phyloP scores from a whole-genome alignment of 2,329 filamentous ascomycete species.

The Exophiala bonariae region DNA sequence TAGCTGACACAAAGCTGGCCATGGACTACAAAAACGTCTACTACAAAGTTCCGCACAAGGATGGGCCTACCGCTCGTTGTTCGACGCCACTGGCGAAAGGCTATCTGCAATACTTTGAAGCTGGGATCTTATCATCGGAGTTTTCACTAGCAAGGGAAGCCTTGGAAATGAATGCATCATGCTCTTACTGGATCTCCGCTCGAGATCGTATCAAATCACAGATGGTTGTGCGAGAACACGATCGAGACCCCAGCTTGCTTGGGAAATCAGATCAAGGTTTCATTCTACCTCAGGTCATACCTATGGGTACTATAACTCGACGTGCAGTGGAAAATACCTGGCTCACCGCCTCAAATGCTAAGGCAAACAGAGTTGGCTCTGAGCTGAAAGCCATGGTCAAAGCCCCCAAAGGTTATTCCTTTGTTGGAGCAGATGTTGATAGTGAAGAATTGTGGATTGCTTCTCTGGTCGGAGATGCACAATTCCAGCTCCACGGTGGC shows the following conservation, averaged over 20 bases:
- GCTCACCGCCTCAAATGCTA: constrained; percentile 96
- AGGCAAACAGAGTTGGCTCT: constrained; percentile 91
- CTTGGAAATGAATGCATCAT: constrained; percentile 96
- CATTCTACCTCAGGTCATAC: constrained; percentile 92
- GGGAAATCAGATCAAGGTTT: constrained; percentile 61
- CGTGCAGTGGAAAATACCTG: constrained; percentile 96
- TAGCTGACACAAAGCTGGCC: constrained; percentile 60
- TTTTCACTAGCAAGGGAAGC: constrained; percentile 91
- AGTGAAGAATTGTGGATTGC: constrained; percentile 98
- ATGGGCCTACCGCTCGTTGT: constrained; percentile 83
- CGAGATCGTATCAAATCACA: constrained; percentile 92
- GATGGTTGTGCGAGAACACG: constrained; percentile 83
- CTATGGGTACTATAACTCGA: constrained; percentile 96
- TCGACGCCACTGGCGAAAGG: constrained; percentile 86
- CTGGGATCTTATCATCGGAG: constrained; percentile 81
- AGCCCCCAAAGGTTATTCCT: constrained; percentile 84
- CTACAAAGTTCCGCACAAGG: constrained; percentile 95
- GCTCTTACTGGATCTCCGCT: constrained; percentile 98
- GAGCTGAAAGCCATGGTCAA: constrained; percentile 97
- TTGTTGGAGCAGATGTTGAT: constrained; percentile 96
- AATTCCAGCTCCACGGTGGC: constrained; percentile 91
- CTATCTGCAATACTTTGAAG: constrained; percentile 88
- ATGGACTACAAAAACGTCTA: constrained; percentile 69
- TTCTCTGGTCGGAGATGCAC: constrained; percentile 88
- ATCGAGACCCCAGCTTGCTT: constrained; percentile 39